These are phyloP conservation scores for Suillus variegatus DNA, from an alignment of 768 basidiomycete species.

Conservation along the genomic window DNA sequence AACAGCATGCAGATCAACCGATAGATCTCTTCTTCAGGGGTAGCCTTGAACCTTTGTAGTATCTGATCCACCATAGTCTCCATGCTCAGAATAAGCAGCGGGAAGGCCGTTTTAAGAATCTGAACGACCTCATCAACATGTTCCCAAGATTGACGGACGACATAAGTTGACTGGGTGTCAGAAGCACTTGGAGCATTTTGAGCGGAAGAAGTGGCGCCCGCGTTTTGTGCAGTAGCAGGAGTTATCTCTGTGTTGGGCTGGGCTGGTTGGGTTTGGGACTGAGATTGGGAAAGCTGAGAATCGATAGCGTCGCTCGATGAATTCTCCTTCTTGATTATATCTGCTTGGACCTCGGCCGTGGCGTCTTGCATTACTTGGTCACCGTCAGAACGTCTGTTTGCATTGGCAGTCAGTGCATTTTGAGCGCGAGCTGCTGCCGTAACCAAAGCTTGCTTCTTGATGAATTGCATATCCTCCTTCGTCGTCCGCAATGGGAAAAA, in stretches of 20 bases:
- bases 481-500: conserved; percentile 94
- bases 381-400: conserved; percentile 31
- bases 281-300: conserved; percentile 21
- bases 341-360: conserved; percentile 27
- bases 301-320: conserved; percentile 22
- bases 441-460: conserved; percentile 44
- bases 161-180: conserved; percentile 28
- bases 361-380: conserved; percentile 32
- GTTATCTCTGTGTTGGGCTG: conserved; percentile 6
- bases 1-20: conserved; percentile 85
- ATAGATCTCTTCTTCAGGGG: conserved; percentile 92
- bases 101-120: conserved; percentile 94
- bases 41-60: conserved; percentile 82
- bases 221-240: conserved; percentile 21
- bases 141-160: conserved; percentile 77
- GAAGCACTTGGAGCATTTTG: conserved; percentile 18
- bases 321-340: conserved; percentile 27
- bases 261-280: conserved; percentile 2
- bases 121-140: conserved; percentile 92
- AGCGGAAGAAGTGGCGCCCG: conserved; percentile 12
- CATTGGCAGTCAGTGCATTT: conserved; percentile 29
- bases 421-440: conserved; percentile 34
- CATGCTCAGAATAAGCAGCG: conserved; percentile 89
- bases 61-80: conserved; percentile 98
- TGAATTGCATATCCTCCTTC: conserved; percentile 63